phyloP scores from a whole-genome alignment of 108 stramenopile species.

The Skeletonema costatum region DNA sequence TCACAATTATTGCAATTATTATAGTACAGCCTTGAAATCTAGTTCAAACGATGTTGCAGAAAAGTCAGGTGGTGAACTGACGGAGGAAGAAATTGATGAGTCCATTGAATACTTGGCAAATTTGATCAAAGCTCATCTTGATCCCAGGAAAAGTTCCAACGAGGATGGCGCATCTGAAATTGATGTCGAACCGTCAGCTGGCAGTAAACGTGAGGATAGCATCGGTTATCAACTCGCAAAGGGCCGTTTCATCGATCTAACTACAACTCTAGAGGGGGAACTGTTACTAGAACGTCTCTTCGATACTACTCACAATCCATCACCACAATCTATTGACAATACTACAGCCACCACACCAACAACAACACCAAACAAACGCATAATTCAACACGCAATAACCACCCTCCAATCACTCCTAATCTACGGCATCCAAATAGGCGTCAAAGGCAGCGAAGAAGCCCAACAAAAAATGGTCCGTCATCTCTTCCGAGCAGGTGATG shows the following conservation, averaged over 20 bases:
- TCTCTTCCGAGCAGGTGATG: conserved; percentile 31
- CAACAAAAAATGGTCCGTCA: conserved; percentile 57
- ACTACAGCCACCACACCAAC: background rate
- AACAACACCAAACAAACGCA: conserved; percentile 12
- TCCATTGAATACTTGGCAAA: conserved; percentile 28
- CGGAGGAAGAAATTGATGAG: conserved; percentile 15
- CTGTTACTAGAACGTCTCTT: background rate
- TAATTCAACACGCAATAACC: conserved; percentile 55
- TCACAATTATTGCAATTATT: no score
- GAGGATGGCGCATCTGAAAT: background rate
- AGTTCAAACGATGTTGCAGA: background rate
- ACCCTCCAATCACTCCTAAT: conserved; percentile 68
- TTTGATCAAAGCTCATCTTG: conserved; percentile 11
- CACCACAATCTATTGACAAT: background rate
- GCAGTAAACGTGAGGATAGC: background rate
- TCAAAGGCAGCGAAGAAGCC: conserved; percentile 58
- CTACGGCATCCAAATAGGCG: conserved; percentile 64
- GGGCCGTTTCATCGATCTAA: conserved; percentile 60
- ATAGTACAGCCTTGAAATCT: no score
- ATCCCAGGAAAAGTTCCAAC: background rate
- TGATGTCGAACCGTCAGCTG: background rate
- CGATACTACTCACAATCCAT: background rate
- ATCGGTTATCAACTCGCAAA: conserved; percentile 16
- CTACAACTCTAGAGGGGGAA: conserved; percentile 7
- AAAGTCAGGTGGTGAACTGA: background rate